A percentile compares a stretch with the other conserved stretches of the same genome.
These are phyloP conservation scores for Phytopythium boreale DNA, from an alignment of 352 stramenopile species.

Conservation along the genomic window DNA sequence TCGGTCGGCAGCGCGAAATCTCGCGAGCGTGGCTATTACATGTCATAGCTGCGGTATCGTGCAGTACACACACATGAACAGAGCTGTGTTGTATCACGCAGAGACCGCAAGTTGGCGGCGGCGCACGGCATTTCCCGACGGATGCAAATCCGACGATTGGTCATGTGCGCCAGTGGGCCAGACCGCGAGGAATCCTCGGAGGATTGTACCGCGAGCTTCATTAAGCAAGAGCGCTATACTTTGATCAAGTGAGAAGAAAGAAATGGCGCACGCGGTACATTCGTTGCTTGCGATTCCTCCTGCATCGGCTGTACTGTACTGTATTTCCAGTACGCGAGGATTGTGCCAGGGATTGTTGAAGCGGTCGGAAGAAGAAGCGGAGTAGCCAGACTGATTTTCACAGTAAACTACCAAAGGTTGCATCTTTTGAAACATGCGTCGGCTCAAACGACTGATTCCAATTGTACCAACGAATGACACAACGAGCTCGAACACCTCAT, in stretches of 20 bases:
- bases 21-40: too few relatives aligned
- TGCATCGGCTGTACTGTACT: not conserved
- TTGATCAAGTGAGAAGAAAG: not conserved
- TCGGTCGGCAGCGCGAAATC: too few relatives aligned
- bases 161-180: not conserved
- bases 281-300: not conserved
- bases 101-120: too few relatives aligned
- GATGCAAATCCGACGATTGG: not conserved
- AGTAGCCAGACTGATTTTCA: not conserved
- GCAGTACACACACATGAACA: too few relatives aligned
- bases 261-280: too few relatives aligned
- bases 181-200: too few relatives aligned
- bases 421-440: not conserved
- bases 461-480: not conserved
- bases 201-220: not conserved
- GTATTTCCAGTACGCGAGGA: too few relatives aligned
- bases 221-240: not conserved
- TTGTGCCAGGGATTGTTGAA: slow-evolving; percentile 5
- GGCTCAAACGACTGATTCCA: not conserved
- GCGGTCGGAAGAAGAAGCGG: not conserved
- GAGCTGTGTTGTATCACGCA: too few relatives aligned
- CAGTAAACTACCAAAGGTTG: not conserved
- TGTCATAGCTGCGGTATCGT: too few relatives aligned
- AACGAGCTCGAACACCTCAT: not conserved
- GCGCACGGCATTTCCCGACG: too few relatives aligned